Evolutionary conservation across 495 filamentous ascomycete species (phyloP).

Genomic region (Tetracladium setigerum): DNA sequence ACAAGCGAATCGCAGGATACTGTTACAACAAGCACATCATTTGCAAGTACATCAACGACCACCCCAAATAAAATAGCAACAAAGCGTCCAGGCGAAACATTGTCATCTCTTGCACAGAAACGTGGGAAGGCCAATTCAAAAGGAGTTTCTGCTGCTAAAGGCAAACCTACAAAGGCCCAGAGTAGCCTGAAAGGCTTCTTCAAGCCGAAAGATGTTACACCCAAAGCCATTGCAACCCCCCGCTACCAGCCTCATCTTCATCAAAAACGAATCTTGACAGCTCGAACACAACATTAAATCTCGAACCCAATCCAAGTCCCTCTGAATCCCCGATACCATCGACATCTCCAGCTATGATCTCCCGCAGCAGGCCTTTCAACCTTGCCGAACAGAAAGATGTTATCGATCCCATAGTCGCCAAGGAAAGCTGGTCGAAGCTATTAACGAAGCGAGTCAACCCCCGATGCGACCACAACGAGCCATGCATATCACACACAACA

Average conservation of each 20-base stretch:
- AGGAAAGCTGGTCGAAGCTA: constrained; percentile 80
- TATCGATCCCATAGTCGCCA: constrained; percentile 63
- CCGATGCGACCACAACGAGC: constrained; percentile 80
- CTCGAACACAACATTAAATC: not conserved
- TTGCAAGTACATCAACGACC: not conserved
- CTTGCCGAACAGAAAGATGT: constrained; percentile 27
- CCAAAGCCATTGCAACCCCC: not conserved
- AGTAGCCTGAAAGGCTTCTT: constrained; percentile 81
- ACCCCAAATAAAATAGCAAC: constrained; percentile 6
- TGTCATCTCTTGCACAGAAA: constrained; percentile 3
- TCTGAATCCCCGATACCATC: not conserved
- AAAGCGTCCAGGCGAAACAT: constrained; percentile 7
- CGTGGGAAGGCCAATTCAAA: constrained; percentile 20
- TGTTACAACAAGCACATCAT: not conserved
- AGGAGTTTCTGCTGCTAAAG: constrained; percentile 23
- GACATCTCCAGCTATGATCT: not conserved
- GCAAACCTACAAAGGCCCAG: constrained; percentile 45
- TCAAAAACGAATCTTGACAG: not conserved
- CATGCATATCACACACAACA: constrained; percentile 70
- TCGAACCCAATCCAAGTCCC: not conserved
- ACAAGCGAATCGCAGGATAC: not conserved
- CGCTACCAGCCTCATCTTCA: no score
- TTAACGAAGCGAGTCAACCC: constrained; percentile 70
- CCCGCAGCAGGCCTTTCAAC: constrained; percentile 10
- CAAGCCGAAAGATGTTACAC: constrained; percentile 41